Base-by-base conservation (phyloP, 2,329 filamentous ascomycete species). In the Scytalidium lignicola region DNA sequence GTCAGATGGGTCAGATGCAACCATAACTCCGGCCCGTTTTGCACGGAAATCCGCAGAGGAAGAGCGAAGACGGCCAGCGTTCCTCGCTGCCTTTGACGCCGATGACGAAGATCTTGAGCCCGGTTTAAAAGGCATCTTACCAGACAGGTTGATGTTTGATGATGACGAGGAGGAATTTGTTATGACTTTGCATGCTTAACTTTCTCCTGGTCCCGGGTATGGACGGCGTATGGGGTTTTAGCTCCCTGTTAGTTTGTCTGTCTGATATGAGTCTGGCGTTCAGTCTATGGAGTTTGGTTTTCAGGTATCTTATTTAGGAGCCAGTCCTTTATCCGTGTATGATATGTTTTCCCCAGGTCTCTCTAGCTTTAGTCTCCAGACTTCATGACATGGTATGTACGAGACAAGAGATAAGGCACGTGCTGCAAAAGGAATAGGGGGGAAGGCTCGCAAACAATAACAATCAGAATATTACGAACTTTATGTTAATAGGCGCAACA, bases 61-160 rank as follows among this genome's bases (percentile, higher is more conserved):
- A 47, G 65, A 63, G 45, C 63, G 67, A 49, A 55, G 67, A 42
- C 72, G 69, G 20, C 76, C 79, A 0, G 70, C 74, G 2, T 83
- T 83, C 57, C 65, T 82, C 41, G 75, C 74, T 13, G 79, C 83
- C 19, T 84, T 85, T 58, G 74, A 82, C 20, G 32, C 6, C 15
- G 69, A 72, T 19, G 72, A 73, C 3, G 73, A 75, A 6, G 70
- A 74, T n/a, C 44, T 58, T 37, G 61, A 62, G 42, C 53, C 55
- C 5, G 57, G 56, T 4, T 48, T 65, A 17, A 51, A 57, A 40
- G 61, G 60, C 17, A 50, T 43, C 2, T 47, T 64, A 29, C 59
- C 59, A 12, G 56, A 64, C 18, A 59, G 54, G 62, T 44, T 58
- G 59, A 61, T 50, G 62, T 69, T 46, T 20, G 58, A 61, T 13